These are phyloP conservation scores for Lasiosphaeris hirsuta DNA, from an alignment of 495 filamentous ascomycete species.

Conservation along the genomic window DNA sequence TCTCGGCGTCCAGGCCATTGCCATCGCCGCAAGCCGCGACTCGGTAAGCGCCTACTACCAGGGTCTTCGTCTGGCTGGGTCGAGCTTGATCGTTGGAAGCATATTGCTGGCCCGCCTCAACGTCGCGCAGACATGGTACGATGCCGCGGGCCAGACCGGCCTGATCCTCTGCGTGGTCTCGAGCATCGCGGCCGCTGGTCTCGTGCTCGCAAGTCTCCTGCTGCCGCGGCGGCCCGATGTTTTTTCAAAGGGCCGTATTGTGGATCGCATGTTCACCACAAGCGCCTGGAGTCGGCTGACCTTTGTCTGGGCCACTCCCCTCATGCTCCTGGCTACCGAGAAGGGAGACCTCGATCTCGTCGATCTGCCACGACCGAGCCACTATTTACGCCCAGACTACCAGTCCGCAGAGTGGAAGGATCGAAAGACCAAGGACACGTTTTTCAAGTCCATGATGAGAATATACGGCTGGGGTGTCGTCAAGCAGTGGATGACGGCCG, in stretches of 20 bases:
- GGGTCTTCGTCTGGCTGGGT: constrained; percentile 36
- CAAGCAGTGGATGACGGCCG: constrained; percentile 47
- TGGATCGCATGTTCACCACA: constrained; percentile 58
- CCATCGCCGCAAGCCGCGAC: constrained; percentile 33
- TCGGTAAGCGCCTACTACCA: constrained; percentile 41
- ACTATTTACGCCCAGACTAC: constrained; percentile 40
- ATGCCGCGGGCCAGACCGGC: not conserved
- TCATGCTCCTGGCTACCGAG: constrained; percentile 49
- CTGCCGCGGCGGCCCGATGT: constrained; percentile 65
- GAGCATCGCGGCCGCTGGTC: constrained; percentile 25
- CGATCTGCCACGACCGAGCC: constrained; percentile 54
- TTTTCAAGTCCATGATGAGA: constrained; percentile 56
- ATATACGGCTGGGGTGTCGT: constrained; percentile 49
- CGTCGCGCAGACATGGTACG: constrained; percentile 7
- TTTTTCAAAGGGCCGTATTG: constrained; percentile 47
- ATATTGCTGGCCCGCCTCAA: constrained; percentile 32
- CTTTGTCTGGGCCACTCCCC: constrained; percentile 53
- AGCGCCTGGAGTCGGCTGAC: constrained; percentile 56
- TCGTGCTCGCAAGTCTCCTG: constrained; percentile 33
- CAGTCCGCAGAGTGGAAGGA: constrained; percentile 46
- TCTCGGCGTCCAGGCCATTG: constrained; percentile 39
- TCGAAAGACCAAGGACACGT: constrained; percentile 40
- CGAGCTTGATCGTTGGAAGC: constrained; percentile 32
- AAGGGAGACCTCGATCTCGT: constrained; percentile 52
- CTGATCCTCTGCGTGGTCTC: constrained; percentile 32